These are phyloP conservation scores for Aspergillus sp. DNA, from an alignment of 2,329 filamentous ascomycete genomes.

Conservation along the genomic window DNA sequence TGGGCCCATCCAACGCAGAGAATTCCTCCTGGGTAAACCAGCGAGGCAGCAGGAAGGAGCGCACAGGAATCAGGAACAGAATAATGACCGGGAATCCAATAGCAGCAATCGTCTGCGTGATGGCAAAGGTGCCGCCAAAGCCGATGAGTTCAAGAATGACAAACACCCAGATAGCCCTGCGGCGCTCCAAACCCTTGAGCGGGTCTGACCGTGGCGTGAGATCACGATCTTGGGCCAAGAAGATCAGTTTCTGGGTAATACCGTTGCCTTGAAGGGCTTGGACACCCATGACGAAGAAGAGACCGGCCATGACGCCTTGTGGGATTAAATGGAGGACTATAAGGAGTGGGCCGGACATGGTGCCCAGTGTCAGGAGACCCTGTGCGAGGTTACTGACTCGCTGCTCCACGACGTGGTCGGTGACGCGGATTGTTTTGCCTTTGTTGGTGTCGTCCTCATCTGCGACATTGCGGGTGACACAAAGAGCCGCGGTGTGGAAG, in stretches of 20 bases:
- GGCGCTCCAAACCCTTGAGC: slow-evolving; percentile 61
- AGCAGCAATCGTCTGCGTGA: slow-evolving; percentile 78
- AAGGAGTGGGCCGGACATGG: slow-evolving; percentile 74
- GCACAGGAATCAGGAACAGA: slow-evolving; percentile 65
- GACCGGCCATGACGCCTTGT: slow-evolving; percentile 73
- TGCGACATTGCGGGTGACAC: slow-evolving; percentile 61
- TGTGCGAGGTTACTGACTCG: slow-evolving; percentile 76
- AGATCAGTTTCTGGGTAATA: slow-evolving; percentile 72
- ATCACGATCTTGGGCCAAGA: slow-evolving; percentile 62
- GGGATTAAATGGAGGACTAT: slow-evolving; percentile 75
- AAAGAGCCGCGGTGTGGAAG: slow-evolving; percentile 77
- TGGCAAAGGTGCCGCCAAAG: slow-evolving; percentile 77
- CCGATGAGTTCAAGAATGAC: slow-evolving; percentile 67
- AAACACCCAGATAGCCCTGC: slow-evolving; percentile 68
- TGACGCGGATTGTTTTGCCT: slow-evolving; percentile 61
- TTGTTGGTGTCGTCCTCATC: slow-evolving; percentile 60
- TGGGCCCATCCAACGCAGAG: slow-evolving; percentile 66
- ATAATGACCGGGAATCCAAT: slow-evolving; percentile 79
- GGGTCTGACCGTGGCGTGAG: slow-evolving; percentile 62
- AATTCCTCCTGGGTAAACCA: slow-evolving; percentile 64
- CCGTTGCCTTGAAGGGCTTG: slow-evolving; percentile 75
- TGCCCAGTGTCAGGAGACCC: slow-evolving; percentile 73
- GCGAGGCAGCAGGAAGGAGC: slow-evolving; percentile 63
- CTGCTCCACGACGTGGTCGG: slow-evolving; percentile 65
- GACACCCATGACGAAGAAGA: slow-evolving; percentile 84